Conservation (phyloP, 331 rosid genomes). For the Phaseolus coccineus region DNA sequence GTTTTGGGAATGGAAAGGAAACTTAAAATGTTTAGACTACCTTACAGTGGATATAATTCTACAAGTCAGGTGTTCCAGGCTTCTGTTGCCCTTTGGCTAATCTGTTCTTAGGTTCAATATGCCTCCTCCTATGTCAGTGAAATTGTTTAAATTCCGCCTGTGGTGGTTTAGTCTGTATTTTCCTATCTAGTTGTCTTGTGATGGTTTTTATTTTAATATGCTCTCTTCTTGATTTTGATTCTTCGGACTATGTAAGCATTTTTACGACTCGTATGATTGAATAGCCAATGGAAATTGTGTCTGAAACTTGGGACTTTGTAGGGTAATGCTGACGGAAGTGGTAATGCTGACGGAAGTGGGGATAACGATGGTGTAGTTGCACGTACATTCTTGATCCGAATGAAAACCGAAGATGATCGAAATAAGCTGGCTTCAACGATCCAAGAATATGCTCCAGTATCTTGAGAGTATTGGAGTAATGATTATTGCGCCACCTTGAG, state of each 20-base stretch:
- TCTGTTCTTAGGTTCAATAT: conserved; percentile 5
- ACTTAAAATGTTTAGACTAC: conserved; percentile 33
- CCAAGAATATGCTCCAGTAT: conserved; percentile 87
- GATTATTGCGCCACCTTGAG: conserved; percentile 41
- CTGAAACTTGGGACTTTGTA: conserved; percentile 50
- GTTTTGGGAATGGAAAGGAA: conserved; percentile 25
- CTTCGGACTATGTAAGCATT: conserved; percentile 2
- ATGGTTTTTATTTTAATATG: conserved; percentile 30
- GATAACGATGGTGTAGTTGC: conserved; percentile 63
- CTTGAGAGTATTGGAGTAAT: conserved; percentile 47
- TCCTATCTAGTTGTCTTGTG: not conserved
- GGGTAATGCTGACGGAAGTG: conserved; percentile 70
- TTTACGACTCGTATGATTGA: conserved; percentile 8
- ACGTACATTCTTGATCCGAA: conserved; percentile 84
- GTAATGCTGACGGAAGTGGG: conserved; percentile 61
- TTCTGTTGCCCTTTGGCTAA: not conserved
- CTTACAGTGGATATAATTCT: not conserved
- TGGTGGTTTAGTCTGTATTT: not conserved
- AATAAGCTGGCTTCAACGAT: conserved; percentile 78
- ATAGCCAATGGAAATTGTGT: conserved; percentile 3
- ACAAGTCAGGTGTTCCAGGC: no score
- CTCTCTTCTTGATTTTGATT: conserved; percentile 27
- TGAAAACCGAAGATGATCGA: conserved; percentile 90
- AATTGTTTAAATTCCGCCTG: not conserved
- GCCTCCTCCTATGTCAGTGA: not conserved